These are phyloP conservation scores for Voacanga thouarsii DNA, from an alignment of 257 asterid species.

Conservation along the genomic window DNA sequence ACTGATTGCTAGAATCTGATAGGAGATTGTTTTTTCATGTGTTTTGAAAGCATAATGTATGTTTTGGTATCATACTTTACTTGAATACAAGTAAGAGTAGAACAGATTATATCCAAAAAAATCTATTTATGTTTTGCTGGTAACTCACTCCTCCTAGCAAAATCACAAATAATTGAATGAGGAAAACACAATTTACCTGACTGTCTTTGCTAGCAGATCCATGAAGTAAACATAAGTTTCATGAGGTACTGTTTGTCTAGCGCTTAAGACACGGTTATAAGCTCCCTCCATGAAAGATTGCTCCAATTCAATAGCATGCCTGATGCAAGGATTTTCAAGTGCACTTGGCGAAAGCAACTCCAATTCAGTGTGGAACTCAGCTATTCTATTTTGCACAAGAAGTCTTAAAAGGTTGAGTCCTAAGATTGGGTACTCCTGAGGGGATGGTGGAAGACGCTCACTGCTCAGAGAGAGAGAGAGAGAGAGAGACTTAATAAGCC, in stretches of 20 bases:
- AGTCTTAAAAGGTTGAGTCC: conserved; percentile 98
- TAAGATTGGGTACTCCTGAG: conserved; percentile 85
- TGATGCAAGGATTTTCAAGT: conserved; percentile 84
- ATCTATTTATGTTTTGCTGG: background rate
- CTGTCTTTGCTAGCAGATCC: conserved; percentile 94
- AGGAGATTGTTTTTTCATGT: background rate
- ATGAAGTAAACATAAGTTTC: conserved; percentile 86
- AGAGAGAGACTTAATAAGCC: background rate
- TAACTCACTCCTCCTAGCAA: background rate
- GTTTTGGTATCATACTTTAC: background rate
- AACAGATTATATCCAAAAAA: background rate
- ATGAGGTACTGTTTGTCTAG: conserved; percentile 90
- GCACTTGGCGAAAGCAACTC: conserved; percentile 77
- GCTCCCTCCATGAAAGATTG: conserved; percentile 99
- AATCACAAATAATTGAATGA: background rate
- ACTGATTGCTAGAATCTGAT: background rate
- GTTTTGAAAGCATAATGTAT: background rate
- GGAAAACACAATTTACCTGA: conserved; percentile 47
- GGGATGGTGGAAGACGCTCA: conserved; percentile 67
- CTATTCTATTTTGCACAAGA: conserved; percentile 95
- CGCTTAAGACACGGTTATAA: conserved; percentile 84
- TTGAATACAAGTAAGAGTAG: background rate
- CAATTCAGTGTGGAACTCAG: conserved; percentile 93
- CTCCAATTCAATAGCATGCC: conserved; percentile 94
- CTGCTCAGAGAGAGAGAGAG: conserved; percentile 45